These are phyloP conservation scores for Trichoderma atrobrunneum DNA, from an alignment of 2,329 filamentous ascomycete species.

Conservation along the genomic window DNA sequence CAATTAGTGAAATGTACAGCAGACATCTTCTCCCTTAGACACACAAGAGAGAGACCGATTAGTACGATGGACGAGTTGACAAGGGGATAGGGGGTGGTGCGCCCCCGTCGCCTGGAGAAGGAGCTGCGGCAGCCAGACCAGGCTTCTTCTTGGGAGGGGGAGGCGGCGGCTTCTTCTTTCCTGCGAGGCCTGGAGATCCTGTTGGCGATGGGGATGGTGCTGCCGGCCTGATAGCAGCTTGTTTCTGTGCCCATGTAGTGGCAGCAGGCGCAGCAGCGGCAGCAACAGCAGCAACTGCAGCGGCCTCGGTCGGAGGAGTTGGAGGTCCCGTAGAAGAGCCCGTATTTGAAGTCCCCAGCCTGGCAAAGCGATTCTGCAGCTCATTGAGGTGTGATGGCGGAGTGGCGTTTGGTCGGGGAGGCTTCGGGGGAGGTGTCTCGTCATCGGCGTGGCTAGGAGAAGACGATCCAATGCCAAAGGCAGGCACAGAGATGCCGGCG, in stretches of 20 bases:
- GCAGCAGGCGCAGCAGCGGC: background rate
- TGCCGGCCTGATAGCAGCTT: constrained; percentile 61
- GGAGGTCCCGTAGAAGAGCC: constrained; percentile 22
- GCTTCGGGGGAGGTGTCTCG: constrained; percentile 27
- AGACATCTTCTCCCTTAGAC: background rate
- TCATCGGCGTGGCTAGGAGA: constrained; percentile 27
- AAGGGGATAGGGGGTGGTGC: constrained; percentile 53
- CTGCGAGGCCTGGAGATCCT: constrained; percentile 23
- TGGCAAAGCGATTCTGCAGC: constrained; percentile 65
- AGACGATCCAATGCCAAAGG: constrained; percentile 63
- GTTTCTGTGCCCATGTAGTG: constrained; percentile 65
- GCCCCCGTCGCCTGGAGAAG: constrained; percentile 27
- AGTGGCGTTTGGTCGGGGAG: constrained; percentile 24
- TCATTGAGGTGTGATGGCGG: constrained; percentile 54
- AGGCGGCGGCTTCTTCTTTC: constrained; percentile 54
- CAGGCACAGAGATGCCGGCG: constrained; percentile 76
- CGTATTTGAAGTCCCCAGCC: constrained; percentile 41
- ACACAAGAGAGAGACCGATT: background rate
- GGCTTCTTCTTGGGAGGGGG: constrained; percentile 54
- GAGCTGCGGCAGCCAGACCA: constrained; percentile 30
- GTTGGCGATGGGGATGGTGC: constrained; percentile 28
- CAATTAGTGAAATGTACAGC: background rate
- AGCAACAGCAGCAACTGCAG: constrained; percentile 26
- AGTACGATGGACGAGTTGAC: constrained; percentile 50
- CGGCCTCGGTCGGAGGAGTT: constrained; percentile 41